Evolutionary conservation across 1,284 basidiomycete species (phyloP).

Genomic region (Microbotryum lychnidis-dioicae): DNA sequence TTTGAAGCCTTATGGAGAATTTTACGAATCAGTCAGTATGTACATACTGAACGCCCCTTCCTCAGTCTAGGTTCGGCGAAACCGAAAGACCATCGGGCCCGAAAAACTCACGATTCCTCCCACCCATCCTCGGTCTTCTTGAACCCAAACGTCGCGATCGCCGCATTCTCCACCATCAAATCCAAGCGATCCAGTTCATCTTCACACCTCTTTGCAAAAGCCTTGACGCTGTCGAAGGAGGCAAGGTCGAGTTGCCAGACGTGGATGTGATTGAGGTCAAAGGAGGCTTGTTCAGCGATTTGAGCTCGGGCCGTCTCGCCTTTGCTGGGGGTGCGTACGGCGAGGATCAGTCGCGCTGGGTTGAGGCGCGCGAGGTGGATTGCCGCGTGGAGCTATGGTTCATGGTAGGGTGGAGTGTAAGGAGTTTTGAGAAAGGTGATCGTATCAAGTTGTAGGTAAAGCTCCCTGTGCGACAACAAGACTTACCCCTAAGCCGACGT

Average conservation of each 20-base stretch:
- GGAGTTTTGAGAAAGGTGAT: no score
- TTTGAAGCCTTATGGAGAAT: constrained; percentile 16
- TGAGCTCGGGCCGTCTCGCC: constrained; percentile 9
- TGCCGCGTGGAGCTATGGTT: constrained; percentile 4
- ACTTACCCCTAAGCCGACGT: constrained; percentile 38
- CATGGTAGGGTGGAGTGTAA: not conserved
- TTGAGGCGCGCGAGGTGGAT: constrained; percentile 19
- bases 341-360: constrained; percentile 21
- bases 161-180: constrained; percentile 21
- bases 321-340: constrained; percentile 10
- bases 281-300: not conserved
- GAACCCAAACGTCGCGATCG: not conserved
- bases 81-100: not conserved
- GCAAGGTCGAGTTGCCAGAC: constrained; percentile 32
- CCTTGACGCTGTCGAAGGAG: constrained; percentile 24
- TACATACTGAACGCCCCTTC: no score
- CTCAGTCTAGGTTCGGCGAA: no score
- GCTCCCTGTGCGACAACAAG: not conserved
- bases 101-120: constrained; percentile 14
- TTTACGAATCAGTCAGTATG: no score
- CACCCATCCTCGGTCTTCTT: constrained; percentile 14
- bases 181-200: constrained; percentile 19
- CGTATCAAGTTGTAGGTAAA: not conserved
- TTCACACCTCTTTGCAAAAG: constrained; percentile 15
- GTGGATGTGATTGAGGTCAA: constrained; percentile 6